Base-by-base conservation (phyloP, 768 basidiomycete genomes). In the Mycena alexandri region DNA sequence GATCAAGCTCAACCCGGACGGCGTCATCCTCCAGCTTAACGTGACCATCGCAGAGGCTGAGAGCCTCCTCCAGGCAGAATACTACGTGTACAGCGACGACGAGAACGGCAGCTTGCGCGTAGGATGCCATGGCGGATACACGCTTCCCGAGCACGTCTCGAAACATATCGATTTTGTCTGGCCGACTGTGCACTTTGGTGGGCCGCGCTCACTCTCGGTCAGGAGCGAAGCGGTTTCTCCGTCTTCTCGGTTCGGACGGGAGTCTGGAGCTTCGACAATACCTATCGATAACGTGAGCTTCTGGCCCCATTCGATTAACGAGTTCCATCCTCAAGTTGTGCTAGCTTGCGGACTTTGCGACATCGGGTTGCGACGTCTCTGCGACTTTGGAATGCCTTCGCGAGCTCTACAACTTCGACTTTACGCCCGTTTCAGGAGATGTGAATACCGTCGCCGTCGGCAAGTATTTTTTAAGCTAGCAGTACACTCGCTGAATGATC, bases 371-470 rank as follows among this genome's bases (percentile, higher is more conserved):
- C 50, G 64, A 65, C 42, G 52, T 50, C 33, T 29, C 56, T 21
- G 64, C 21, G 21, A 65, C 64, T 11, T 47, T 65, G 42, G 63
- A 65, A n/a, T n/a, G 64, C 33, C 56, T 65, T 36, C 64, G 64
- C 43, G 56, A 50, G 41, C 64, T 65, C 29, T 65, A 65, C 22
- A 65, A 65, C 51, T 65, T 65, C 43, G 64, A 65, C 43, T 65
- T 65, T 22, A 65, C 57, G 42, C 64, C 64, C 17, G 56, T 65
- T 46, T 58, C 64, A 38, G 64, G 64, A 16, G 21, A 52, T 34
- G 56, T 58, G 42, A 65, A 65, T 17, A 46, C 41, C n/a, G 48
- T 65, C 33, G 64, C 29, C 22, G 64, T 65, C 7, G 64, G 64
- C 14, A 38, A 52, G 64, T 38, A 51, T 44, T 36, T 24, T 3